phyloP scores from a whole-genome alignment of 305 asterid species.

The Ilex paraguariensis region DNA sequence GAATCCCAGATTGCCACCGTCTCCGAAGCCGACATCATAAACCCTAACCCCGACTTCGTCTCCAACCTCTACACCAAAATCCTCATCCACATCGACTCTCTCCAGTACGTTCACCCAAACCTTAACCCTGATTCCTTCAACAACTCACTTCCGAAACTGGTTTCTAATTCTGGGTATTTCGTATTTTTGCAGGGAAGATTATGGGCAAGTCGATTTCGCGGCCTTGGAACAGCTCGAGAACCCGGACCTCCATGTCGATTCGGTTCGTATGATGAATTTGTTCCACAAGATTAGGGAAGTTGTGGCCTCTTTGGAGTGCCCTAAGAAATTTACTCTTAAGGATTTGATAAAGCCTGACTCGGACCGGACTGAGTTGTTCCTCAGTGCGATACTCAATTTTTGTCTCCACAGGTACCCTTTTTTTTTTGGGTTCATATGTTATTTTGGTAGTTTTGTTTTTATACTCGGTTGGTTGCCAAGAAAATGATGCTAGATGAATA shows the following conservation, averaged over 20 bases:
- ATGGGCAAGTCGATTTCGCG: conserved; percentile 70
- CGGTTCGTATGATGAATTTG: conserved; percentile 51
- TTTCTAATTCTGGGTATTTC: not conserved
- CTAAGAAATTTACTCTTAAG: conserved; percentile 46
- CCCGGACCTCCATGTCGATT: conserved; percentile 62
- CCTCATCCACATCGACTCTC: conserved; percentile 27
- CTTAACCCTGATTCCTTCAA: conserved; percentile 13
- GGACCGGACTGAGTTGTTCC: conserved; percentile 64
- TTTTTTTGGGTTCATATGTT: not conserved
- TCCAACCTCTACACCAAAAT: conserved; percentile 46
- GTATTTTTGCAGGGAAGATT: conserved; percentile 48
- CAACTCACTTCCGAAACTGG: not conserved
- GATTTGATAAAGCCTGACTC: conserved; percentile 79
- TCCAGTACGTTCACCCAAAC: conserved; percentile 27
- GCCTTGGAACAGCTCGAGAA: conserved; percentile 75
- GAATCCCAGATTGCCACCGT: conserved; percentile 39
- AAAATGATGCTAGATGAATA: not conserved
- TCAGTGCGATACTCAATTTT: conserved; percentile 74
- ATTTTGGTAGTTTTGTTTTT: not conserved
- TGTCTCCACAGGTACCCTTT: conserved; percentile 51
- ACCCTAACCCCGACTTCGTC: conserved; percentile 40
- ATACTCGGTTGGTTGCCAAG: not conserved
- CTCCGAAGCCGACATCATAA: conserved; percentile 44
- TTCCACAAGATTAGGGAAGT: conserved; percentile 40
- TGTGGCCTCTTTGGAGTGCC: conserved; percentile 48